Base-by-base conservation (phyloP, 2,329 filamentous ascomycete genomes). In the Neofusicoccum kwambonambiense region DNA sequence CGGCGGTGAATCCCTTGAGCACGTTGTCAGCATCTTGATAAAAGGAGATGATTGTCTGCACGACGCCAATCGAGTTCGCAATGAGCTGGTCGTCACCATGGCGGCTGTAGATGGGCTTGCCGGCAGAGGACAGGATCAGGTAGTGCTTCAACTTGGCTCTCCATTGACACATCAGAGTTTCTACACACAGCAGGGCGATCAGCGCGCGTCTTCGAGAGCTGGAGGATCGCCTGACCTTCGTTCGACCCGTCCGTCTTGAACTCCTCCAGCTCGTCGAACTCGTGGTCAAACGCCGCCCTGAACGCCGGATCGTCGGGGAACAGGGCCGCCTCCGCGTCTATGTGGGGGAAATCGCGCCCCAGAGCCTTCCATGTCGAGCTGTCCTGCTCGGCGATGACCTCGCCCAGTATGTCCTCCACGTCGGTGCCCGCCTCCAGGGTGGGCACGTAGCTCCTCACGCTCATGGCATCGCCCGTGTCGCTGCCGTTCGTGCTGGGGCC, bases 11-110 rank as follows among this genome's bases (percentile, higher is more conserved):
- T 13, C 90, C 90, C 68, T 87, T 86, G 11, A 99, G 83, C 0
- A 86, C 87, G 74, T 97, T 91, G 64, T 90, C 86, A 8, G 89
- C 86, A 51, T 89, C 89, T 75, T 97, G 90, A 74, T 96, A 98
- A 75, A 97, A 97, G 1, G 95, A 98, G 67, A 99, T 97, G 70
- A 99, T 94, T 49, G 95, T 99, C 76, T 98, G 95, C 1, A 97
- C 89, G 17, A 99, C 90, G 45, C 95, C 95, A 75, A 98, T 94
- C 71, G 95, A 97, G 58, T 91, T 90, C 71, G 96, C 97, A 74
- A 98, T 92, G 49, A 98, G 82, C 63, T 90, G 88, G 69, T 96
- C 85, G 70, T 97, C 92, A 45, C 96, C 95, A 75, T 99, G 94
- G 56, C 96, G 87, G 73, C 93, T 98, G 83, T 94, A 99, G 56